Evolutionary conservation across 2,329 filamentous ascomycete species (phyloP).

Genomic region (Dactylellina cionopaga): DNA sequence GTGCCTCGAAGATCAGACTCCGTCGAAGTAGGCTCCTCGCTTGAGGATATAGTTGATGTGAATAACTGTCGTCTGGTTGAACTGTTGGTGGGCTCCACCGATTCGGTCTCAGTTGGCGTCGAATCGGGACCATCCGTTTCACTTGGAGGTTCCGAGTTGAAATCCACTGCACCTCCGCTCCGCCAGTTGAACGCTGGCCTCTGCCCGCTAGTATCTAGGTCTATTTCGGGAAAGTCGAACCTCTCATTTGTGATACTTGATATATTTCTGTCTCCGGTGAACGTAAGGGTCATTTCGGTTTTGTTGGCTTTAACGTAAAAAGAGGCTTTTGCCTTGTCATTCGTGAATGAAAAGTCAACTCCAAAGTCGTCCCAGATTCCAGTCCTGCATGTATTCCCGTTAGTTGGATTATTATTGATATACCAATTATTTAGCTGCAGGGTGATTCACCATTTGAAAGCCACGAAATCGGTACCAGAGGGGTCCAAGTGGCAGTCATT

Average conservation of each 20-base stretch:
- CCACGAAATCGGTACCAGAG: not conserved
- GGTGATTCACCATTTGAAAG: not conserved
- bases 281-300: constrained; percentile 15
- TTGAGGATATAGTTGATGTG: not conserved
- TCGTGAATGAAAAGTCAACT: constrained; percentile 10
- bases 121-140: not conserved
- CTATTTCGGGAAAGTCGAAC: constrained; percentile 12
- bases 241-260: constrained; percentile 1
- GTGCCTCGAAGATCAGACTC: not conserved
- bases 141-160: not conserved
- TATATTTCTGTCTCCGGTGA: constrained; percentile 3
- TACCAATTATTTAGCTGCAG: too few relatives aligned
- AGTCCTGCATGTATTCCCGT: not conserved
- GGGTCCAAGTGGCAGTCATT: not conserved
- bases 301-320: constrained; percentile 18
- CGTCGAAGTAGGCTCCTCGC: not conserved
- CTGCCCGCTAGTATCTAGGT: constrained; percentile 5
- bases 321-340: constrained; percentile 1
- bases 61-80: not conserved
- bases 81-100: not conserved
- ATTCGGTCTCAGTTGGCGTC: not conserved
- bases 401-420: too few relatives aligned
- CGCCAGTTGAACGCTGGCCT: constrained; percentile 4
- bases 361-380: constrained; percentile 16
- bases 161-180: constrained; percentile 1